Evolutionary conservation across 2,329 filamentous ascomycete species (phyloP), one percentile per base, ranked within the genome.

Genomic region (Phialocephala sp.): DNA sequence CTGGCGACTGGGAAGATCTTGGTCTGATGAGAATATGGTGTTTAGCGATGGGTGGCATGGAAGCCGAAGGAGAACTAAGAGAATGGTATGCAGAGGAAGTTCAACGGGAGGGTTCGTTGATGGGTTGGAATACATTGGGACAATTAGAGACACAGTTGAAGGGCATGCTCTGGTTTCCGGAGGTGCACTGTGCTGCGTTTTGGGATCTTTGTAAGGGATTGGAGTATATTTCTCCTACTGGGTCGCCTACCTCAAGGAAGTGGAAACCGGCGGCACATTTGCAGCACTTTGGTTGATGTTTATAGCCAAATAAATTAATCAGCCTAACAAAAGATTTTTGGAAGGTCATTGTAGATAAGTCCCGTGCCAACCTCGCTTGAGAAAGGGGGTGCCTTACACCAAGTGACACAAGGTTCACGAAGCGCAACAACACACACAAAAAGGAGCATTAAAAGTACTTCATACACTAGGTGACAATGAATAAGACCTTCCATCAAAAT

Each of bases 41-140:
- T 60, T 37, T 68, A 15, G 64, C 63, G 3, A 66, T 70, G 62
- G 66, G 64, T 4, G 68, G 60, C 1, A 68, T 70, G 43, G 68
- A 70, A 37, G 54, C 39, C 22, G n/a, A 15, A 12, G 64, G 59
- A 18, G n/a, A 24, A 1, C 18, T 56, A 14, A 37, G 58, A 36
- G 60, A 59, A 8, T 70, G 68, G 68, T 68, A 55, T 58, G 39
- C 59, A 1, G 9, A 60, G n/a, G 60, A 67, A 32, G 6, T 67
- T n/a, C 32, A 58, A 2, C 22, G n/a, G 14, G 45, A 22, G 8
- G 57, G 35, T 2, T 24, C 14, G 9, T 39, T 37, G 15, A 32
- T 57, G 39, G 67, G 63, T 20, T 39, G 63, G 32, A 41, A 37
- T 32, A 56, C 52, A 11, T 59, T 32, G 59, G 52, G 59, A 20